Conservation (phyloP, 2,329 filamentous ascomycete species). For the Nemania sp. region DNA sequence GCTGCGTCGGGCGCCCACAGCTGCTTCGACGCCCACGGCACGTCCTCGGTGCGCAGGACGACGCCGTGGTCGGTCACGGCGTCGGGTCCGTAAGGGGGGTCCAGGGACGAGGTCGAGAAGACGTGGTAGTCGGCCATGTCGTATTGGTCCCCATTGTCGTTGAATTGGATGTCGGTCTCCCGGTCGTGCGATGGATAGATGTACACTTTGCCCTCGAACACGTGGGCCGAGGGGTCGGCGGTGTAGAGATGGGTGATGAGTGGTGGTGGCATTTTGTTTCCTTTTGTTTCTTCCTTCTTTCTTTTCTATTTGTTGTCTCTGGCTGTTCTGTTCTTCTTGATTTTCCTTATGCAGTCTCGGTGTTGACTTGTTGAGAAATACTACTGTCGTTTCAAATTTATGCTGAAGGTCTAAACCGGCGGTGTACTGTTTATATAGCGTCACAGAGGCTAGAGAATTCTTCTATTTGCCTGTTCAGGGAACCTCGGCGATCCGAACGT, state of each 20-base stretch:
- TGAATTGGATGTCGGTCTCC: slow-evolving; percentile 72
- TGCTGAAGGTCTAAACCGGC: neutral
- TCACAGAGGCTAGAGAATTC: neutral
- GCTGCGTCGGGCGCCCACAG: slow-evolving; percentile 82
- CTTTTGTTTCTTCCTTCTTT: neutral
- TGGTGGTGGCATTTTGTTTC: slow-evolving; percentile 54
- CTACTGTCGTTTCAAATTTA: neutral
- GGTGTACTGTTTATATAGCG: neutral
- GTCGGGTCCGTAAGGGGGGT: slow-evolving; percentile 50
- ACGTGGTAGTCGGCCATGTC: slow-evolving; percentile 86
- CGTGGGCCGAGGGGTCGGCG: slow-evolving; percentile 78
- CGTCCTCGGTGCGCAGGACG: slow-evolving; percentile 60
- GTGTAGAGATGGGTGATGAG: slow-evolving; percentile 78
- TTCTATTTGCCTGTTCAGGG: neutral
- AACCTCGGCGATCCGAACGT: neutral
- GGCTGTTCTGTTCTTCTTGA: neutral
- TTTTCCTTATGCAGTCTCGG: neutral
- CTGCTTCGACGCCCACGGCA: slow-evolving; percentile 79
- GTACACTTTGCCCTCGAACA: slow-evolving; percentile 75
- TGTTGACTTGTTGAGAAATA: too few species aligned
- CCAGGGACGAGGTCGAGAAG: slow-evolving; percentile 59
- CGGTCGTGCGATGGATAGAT: slow-evolving; percentile 82
- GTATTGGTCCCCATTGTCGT: slow-evolving; percentile 85
- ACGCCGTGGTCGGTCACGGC: slow-evolving; percentile 72
- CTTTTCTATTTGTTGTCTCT: neutral